Conservation (phyloP, 768 basidiomycete genomes). For the Suillus paluster region DNA sequence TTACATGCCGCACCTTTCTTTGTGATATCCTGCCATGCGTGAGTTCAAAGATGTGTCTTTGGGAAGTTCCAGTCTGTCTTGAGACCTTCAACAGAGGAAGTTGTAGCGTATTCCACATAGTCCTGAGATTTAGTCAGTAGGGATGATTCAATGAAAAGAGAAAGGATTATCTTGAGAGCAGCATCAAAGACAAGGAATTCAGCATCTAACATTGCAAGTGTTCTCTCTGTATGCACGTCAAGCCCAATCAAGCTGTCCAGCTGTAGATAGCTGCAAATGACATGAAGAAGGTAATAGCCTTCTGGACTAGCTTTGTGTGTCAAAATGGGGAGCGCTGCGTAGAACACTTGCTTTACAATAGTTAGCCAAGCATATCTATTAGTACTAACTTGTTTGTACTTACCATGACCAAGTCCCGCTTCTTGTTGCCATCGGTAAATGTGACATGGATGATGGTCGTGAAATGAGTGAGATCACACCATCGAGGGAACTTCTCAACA, state of each 20-base stretch:
- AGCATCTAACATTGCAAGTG: slow-evolving; percentile 20
- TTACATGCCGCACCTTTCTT: slow-evolving; percentile 34
- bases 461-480: slow-evolving; percentile 41
- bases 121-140: background rate
- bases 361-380: slow-evolving; percentile 1
- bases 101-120: background rate
- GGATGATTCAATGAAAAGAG: background rate
- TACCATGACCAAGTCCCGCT: slow-evolving; percentile 41
- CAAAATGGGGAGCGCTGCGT: background rate
- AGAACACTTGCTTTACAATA: background rate
- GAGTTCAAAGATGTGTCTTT: slow-evolving; percentile 34
- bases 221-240: slow-evolving; percentile 36
- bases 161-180: slow-evolving; percentile 25
- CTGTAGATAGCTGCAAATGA: slow-evolving; percentile 35
- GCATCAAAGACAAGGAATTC: slow-evolving; percentile 24
- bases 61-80: slow-evolving; percentile 42
- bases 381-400: background rate
- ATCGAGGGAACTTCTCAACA: slow-evolving; percentile 33
- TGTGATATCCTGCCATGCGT: slow-evolving; percentile 36
- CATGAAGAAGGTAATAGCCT: slow-evolving; percentile 31
- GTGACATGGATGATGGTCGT: slow-evolving; percentile 23
- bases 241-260: slow-evolving; percentile 35
- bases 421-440: slow-evolving; percentile 42
- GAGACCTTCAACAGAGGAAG: slow-evolving; percentile 5
- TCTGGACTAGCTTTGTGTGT: background rate